These are phyloP conservation scores for Hanseniaspora gamundiae DNA, from an alignment of 1,139 yeast genomes.

Conservation along the genomic window DNA sequence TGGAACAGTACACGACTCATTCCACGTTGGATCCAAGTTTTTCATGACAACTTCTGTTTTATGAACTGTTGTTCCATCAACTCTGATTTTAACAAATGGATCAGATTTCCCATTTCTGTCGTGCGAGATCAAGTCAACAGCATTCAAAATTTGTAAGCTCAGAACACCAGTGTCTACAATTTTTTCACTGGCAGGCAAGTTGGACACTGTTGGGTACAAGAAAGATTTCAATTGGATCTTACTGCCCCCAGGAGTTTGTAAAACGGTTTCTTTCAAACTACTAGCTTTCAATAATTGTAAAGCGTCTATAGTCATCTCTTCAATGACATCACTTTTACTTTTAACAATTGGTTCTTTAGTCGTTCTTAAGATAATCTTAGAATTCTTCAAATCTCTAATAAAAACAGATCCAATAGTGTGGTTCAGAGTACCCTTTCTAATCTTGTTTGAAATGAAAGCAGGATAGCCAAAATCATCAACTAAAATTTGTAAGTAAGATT, in stretches of 20 bases:
- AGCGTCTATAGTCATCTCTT: constrained; percentile 39
- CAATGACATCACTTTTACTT: constrained; percentile 35
- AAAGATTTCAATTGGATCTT: constrained; percentile 5
- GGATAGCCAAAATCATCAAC: constrained; percentile 58
- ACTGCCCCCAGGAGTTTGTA: constrained; percentile 2
- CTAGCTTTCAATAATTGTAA: constrained; percentile 40
- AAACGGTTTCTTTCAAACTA: constrained; percentile 13
- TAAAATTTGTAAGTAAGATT: constrained; percentile 42
- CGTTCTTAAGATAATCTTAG: constrained; percentile 43
- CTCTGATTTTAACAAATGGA: constrained; percentile 42
- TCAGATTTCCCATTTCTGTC: constrained; percentile 70
- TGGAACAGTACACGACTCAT: constrained; percentile 46
- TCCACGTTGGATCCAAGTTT: constrained; percentile 59
- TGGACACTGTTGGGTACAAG: constrained; percentile 37
- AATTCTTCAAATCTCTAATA: constrained; percentile 56
- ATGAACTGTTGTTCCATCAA: constrained; percentile 43
- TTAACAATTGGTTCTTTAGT: constrained; percentile 39
- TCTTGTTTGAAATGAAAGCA: constrained; percentile 39
- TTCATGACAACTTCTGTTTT: constrained; percentile 52
- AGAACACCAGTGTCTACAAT: constrained; percentile 56
- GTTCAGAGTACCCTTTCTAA: constrained; percentile 15
- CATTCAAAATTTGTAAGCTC: constrained; percentile 44
- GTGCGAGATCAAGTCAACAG: constrained; percentile 39
- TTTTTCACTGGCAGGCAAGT: constrained; percentile 46
- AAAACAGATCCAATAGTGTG: constrained; percentile 24